Evolutionary conservation across 2,329 filamentous ascomycete species (phyloP), one percentile per base, ranked within the genome.

Genomic region (Purpureocillium takamizusanense): DNA sequence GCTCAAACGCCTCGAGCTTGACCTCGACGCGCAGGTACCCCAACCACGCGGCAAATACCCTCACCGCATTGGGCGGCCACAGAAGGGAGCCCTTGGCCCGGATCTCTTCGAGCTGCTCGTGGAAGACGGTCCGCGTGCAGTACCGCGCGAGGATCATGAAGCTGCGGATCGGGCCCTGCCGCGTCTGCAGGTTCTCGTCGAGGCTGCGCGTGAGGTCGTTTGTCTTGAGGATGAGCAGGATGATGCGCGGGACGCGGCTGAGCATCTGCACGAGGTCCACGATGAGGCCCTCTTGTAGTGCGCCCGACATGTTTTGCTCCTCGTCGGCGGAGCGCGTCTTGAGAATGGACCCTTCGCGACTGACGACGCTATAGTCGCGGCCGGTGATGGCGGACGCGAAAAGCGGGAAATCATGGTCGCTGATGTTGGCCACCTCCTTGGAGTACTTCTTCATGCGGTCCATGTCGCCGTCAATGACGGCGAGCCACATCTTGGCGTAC

Each of bases 301-400:
- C 85, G 36, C 79, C 76, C 37, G 83, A 82, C 58, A 98, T 94
- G n/a, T 76, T 75, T 51, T 92, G 80, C 62, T 94, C 89, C 65
- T 98, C 94, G 43, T 80, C 74, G 2, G 67, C 67, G 3, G 83
- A 83, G 36, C 88, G 77, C 4, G 76, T 69, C 43, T 67, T 60
- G 42, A 70, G 56, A 44, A 77, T 74, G 27, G 72, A 73, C 9
- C 68, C 67, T 60, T 75, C 75, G 37, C 53, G 62, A 66, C 75
- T 77, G 35, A 97, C 68, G 4, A 94, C 79, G 39, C 74, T 78
- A 59, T 83, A 98, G 60, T 98, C 92, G 32, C 94, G 76, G 3
- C 92, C 92, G 0, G 92, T 98, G 54, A 98, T 98, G 40, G 92
- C 92, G 10, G 85, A 92, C 1, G 90, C 92, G 58, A 98, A 98